Percentiles rank a stretch among this genome's conserved stretches.
These are phyloP conservation scores for Calycina marina DNA, from an alignment of 2,329 filamentous ascomycete species.

Conservation along the genomic window DNA sequence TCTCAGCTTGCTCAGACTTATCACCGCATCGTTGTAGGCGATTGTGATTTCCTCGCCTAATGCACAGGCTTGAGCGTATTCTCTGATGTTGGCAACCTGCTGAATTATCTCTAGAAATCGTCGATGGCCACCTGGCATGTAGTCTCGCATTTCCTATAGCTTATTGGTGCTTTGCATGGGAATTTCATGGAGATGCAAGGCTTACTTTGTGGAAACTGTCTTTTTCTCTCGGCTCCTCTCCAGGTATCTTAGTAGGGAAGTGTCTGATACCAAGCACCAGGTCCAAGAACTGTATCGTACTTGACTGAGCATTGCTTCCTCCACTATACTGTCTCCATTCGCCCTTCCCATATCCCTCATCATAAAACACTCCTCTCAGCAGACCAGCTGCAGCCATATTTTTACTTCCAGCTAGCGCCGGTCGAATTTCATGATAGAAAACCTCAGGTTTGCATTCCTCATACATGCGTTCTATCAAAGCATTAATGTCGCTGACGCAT, in stretches of 20 bases:
- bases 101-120: slow-evolving; percentile 61
- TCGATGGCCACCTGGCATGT: slow-evolving; percentile 80
- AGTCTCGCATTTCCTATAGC: slow-evolving; percentile 55
- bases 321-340: slow-evolving; percentile 69
- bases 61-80: slow-evolving; percentile 41
- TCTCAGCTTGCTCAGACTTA: slow-evolving; percentile 60
- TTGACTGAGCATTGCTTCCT: slow-evolving; percentile 87
- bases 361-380: slow-evolving; percentile 72
- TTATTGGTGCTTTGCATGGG: neutral
- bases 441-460: slow-evolving; percentile 75
- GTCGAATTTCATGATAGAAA: slow-evolving; percentile 81
- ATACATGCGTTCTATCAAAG: slow-evolving; percentile 68
- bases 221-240: slow-evolving; percentile 12
- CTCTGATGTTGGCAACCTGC: slow-evolving; percentile 57
- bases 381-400: slow-evolving; percentile 81
- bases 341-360: slow-evolving; percentile 51
- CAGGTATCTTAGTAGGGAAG: slow-evolving; percentile 24
- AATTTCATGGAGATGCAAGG: neutral
- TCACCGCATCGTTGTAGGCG: slow-evolving; percentile 60
- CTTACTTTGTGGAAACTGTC: slow-evolving; percentile 14
- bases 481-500: slow-evolving; percentile 53
- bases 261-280: slow-evolving; percentile 76
- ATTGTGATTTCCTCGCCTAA: slow-evolving; percentile 30
- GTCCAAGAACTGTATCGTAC: slow-evolving; percentile 86
- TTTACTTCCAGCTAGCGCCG: slow-evolving; percentile 79